phyloP scores from a whole-genome alignment of 495 filamentous ascomycete genomes.

The Rusavskia elegans region DNA sequence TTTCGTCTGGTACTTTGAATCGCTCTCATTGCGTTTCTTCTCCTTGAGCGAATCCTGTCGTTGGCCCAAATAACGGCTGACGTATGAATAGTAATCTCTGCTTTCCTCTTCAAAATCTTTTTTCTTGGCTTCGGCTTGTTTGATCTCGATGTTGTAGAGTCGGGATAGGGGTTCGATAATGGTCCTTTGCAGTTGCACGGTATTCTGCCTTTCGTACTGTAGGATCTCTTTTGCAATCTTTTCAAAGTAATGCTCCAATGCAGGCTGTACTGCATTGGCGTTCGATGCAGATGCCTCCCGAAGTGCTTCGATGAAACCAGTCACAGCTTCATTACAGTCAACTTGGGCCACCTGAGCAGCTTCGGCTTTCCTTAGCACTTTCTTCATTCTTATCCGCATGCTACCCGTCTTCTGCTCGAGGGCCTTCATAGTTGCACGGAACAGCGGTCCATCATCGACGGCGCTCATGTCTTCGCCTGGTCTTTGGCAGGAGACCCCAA shows the following conservation, averaged over 20 bases:
- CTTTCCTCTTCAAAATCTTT: conserved; percentile 98
- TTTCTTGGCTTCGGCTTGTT: conserved; percentile 92
- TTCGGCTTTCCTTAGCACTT: conserved; percentile 82
- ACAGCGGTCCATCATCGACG: conserved; percentile 85
- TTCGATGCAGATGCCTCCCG: conserved; percentile 80
- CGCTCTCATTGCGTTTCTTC: conserved; percentile 87
- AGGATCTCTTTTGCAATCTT: conserved; percentile 89
- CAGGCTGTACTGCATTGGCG: conserved; percentile 86
- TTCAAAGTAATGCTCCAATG: conserved; percentile 95
- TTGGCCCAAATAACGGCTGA: conserved; percentile 86
- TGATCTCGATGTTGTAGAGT: conserved; percentile 90
- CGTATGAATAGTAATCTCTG: conserved; percentile 91
- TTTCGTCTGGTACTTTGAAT: conserved; percentile 91
- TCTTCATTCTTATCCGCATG: conserved; percentile 87
- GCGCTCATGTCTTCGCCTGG: conserved; percentile 77
- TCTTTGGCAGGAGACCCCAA: conserved; percentile 74
- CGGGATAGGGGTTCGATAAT: conserved; percentile 88
- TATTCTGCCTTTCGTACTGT: conserved; percentile 70
- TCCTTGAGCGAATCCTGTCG: conserved; percentile 90
- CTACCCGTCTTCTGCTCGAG: conserved; percentile 94
- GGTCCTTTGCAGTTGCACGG: conserved; percentile 68
- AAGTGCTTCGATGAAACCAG: conserved; percentile 72
- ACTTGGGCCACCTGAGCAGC: conserved; percentile 64
- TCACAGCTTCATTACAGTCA: conserved; percentile 69
- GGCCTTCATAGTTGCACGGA: conserved; percentile 92